Percentiles rank a stretch among this genome's conserved stretches.
Evolutionary conservation across 805 yeast genomes (phyloP).

Genomic region (Blastobotrys mokoenaii): DNA sequence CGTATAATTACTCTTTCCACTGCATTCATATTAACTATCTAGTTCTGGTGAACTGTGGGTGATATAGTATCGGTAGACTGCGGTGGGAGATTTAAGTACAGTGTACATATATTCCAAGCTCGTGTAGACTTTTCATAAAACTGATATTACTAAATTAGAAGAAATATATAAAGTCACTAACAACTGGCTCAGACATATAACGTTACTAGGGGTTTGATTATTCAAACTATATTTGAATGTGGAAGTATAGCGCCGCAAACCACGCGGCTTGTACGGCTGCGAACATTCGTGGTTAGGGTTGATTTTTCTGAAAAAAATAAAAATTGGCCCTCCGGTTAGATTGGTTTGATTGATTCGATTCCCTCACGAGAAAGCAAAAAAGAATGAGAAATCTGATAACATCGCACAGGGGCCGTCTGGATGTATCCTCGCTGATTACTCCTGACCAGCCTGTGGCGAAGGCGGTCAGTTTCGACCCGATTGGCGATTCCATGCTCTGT

Average conservation of each 20-base stretch:
- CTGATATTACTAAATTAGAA: too few relatives aligned
- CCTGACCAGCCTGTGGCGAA: constrained; percentile 51
- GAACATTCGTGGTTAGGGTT: background rate
- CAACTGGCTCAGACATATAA: too few relatives aligned
- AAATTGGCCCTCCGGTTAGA: background rate
- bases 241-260: too few relatives aligned
- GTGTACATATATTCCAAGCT: too few relatives aligned
- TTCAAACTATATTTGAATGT: too few relatives aligned
- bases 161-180: too few relatives aligned
- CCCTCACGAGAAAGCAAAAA: background rate
- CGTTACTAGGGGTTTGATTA: too few relatives aligned
- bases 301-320: background rate
- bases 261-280: background rate
- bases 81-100: too few relatives aligned
- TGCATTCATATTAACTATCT: background rate
- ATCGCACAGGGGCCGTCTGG: constrained; percentile 26
- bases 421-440: constrained; percentile 46
- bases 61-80: too few relatives aligned
- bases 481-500: constrained; percentile 63
- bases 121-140: too few relatives aligned
- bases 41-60: too few relatives aligned
- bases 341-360: background rate
- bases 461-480: constrained; percentile 58
- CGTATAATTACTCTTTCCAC: background rate
- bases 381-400: constrained; percentile 20